Conservation (phyloP, 1,284 basidiomycete genomes). For the Fistulinella staudtii region DNA sequence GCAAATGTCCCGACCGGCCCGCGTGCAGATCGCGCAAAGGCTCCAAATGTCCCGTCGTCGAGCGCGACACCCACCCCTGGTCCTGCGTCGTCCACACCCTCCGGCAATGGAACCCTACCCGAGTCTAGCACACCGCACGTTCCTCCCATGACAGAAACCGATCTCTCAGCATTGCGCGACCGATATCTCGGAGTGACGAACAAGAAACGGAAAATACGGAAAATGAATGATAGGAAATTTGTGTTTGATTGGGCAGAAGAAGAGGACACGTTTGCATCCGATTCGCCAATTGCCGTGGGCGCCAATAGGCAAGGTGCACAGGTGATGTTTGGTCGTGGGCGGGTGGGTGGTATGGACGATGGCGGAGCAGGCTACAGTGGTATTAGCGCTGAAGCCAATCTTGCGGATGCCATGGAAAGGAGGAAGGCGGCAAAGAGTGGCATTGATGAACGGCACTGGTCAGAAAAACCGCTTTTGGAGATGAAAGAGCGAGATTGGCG, state of each 20-base stretch:
- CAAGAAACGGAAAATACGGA: conserved; percentile 90
- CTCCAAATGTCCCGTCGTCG: conserved; percentile 30
- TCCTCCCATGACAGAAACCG: conserved; percentile 70
- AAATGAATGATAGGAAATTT: conserved; percentile 93
- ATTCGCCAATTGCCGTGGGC: conserved; percentile 61
- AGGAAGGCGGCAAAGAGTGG: conserved; percentile 78
- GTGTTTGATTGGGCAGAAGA: conserved; percentile 98
- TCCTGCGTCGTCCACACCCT: conserved; percentile 42
- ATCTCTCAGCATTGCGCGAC: conserved; percentile 75
- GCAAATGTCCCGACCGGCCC: conserved; percentile 81
- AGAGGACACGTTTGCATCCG: conserved; percentile 81
- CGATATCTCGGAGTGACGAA: conserved; percentile 89
- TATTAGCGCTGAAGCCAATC: conserved; percentile 40
- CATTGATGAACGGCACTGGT: conserved; percentile 94
- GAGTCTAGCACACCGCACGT: conserved; percentile 48
- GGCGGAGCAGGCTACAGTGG: conserved; percentile 40
- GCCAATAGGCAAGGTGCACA: conserved; percentile 73
- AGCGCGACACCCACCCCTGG: conserved; percentile 26
- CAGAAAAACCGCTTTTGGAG: conserved; percentile 87
- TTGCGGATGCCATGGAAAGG: conserved; percentile 78
- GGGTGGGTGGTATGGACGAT: conserved; percentile 84
- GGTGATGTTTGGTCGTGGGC: conserved; percentile 82
- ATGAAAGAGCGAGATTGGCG: conserved; percentile 99
- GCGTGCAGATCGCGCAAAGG: conserved; percentile 64
- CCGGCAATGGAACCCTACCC: conserved; percentile 25